Conservation (phyloP, 1,284 basidiomycete species). For the Tremellales sp. region DNA sequence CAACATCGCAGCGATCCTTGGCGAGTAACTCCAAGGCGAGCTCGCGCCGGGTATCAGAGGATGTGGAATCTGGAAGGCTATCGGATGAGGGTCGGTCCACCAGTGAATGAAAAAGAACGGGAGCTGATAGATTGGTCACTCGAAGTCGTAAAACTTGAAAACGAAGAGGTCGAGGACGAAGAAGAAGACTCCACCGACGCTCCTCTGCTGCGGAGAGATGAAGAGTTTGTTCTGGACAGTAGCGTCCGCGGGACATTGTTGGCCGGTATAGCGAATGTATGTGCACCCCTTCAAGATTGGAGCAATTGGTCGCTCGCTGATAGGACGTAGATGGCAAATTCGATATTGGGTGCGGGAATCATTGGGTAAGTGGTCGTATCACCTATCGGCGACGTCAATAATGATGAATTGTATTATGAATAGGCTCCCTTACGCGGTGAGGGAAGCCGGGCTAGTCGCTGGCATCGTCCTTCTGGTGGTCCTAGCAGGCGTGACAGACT, state of each 20-base stretch:
- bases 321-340: conserved; percentile 65
- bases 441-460: conserved; percentile 86
- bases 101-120: too few species aligned
- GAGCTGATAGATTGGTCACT: too few species aligned
- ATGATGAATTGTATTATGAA: conserved; percentile 1
- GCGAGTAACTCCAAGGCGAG: too few species aligned
- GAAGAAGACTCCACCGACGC: too few species aligned
- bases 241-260: conserved; percentile 42
- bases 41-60: too few species aligned
- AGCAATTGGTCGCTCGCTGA: neutral
- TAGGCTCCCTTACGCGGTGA: conserved; percentile 88
- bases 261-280: conserved; percentile 47
- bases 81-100: too few species aligned
- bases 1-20: too few species aligned
- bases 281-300: conserved; percentile 1
- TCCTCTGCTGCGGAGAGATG: conserved; percentile 18
- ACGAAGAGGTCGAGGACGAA: too few species aligned
- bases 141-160: too few species aligned
- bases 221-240: too few species aligned
- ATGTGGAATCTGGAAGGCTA: too few species aligned
- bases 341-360: conserved; percentile 92
- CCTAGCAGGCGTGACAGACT: conserved; percentile 84
- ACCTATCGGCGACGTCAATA: neutral
- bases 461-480: conserved; percentile 76
- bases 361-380: conserved; percentile 60